Conservation (phyloP, 805 yeast species). For the Saturnispora halmiae region DNA sequence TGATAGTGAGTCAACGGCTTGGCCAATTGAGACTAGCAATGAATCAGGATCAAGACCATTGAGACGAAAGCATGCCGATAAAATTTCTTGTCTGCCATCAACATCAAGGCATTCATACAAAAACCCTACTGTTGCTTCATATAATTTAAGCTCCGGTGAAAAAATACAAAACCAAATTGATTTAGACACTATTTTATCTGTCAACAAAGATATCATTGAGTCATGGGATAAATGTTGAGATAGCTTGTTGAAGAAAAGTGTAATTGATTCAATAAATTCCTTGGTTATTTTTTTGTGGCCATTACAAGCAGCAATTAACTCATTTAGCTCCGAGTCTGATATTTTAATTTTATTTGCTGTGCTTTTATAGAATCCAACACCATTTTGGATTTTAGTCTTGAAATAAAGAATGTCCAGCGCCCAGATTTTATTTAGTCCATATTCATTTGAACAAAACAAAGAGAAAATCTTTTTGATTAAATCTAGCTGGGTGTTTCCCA, state of each 20-base stretch:
- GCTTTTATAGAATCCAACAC: not conserved
- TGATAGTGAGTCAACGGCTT: slow-evolving; percentile 31
- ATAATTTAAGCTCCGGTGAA: slow-evolving; percentile 47
- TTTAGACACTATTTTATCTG: slow-evolving; percentile 35
- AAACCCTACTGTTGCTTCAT: slow-evolving; percentile 62
- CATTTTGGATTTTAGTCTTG: slow-evolving; percentile 9
- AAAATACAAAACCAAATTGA: slow-evolving; percentile 72
- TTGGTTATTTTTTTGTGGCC: slow-evolving; percentile 23
- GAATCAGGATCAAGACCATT: not conserved
- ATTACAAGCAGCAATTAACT: slow-evolving; percentile 20
- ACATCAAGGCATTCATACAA: slow-evolving; percentile 72
- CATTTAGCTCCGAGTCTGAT: slow-evolving; percentile 16
- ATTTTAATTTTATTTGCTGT: not conserved
- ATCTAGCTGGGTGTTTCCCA: not conserved
- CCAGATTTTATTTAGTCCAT: slow-evolving; percentile 7
- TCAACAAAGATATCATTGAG: slow-evolving; percentile 29
- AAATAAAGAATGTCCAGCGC: slow-evolving; percentile 10
- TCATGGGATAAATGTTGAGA: slow-evolving; percentile 19
- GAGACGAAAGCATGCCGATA: slow-evolving; percentile 42
- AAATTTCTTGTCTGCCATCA: slow-evolving; percentile 69
- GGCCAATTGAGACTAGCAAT: slow-evolving; percentile 37
- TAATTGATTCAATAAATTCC: slow-evolving; percentile 16
- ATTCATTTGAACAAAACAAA: not conserved
- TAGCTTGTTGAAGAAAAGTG: slow-evolving; percentile 20
- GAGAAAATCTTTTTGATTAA: slow-evolving; percentile 2